Conservation (phyloP, 768 basidiomycete genomes). For the Termitomyces sp. region DNA sequence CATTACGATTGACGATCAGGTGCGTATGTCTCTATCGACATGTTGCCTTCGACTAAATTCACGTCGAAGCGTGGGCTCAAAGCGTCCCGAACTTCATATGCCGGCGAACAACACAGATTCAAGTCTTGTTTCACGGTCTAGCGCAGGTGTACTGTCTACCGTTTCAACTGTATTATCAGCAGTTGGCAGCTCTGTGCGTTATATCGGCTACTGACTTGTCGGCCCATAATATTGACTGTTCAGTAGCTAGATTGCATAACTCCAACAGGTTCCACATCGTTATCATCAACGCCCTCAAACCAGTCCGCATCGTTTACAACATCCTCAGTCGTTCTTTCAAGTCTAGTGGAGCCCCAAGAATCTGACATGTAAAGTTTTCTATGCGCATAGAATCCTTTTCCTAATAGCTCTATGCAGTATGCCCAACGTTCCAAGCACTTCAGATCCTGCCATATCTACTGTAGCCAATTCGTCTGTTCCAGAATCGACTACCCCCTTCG, state of each 20-base stretch:
- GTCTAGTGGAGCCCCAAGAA: not conserved
- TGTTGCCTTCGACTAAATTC: not conserved
- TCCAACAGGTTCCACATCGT: too few relatives aligned
- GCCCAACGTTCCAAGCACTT: not conserved
- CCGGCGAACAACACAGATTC: not conserved
- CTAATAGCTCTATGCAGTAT: not conserved
- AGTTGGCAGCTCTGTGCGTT: not conserved
- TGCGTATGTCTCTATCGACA: not conserved
- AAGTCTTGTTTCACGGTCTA: not conserved
- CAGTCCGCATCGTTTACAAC: not conserved
- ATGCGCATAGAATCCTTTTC: not conserved
- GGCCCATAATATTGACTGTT: not conserved
- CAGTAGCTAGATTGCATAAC: not conserved
- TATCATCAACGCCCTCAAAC: not conserved
- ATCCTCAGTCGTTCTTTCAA: not conserved
- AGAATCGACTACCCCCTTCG: not conserved
- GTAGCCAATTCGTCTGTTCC: not conserved
- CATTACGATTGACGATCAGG: slow-evolving; percentile 9
- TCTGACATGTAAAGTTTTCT: not conserved
- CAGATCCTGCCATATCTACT: not conserved
- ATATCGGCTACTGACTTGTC: not conserved
- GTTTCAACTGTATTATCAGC: not conserved
- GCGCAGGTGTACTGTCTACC: not conserved
- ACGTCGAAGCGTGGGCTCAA: not conserved
- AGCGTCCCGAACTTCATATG: not conserved